phyloP scores from a whole-genome alignment of 2,329 filamentous ascomycete species.

The Rhinocladiella similis region DNA sequence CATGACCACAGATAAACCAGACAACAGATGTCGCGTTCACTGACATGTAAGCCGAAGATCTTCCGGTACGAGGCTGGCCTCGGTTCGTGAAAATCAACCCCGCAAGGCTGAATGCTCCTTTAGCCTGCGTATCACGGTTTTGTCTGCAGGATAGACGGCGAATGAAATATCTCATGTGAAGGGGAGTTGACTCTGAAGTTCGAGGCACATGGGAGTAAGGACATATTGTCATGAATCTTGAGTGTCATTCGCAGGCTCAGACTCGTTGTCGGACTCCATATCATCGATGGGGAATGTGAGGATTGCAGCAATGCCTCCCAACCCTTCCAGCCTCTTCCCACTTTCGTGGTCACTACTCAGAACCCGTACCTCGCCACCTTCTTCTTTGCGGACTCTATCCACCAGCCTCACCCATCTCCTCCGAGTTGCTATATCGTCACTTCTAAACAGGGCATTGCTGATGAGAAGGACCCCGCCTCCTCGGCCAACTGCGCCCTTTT shows the following conservation, averaged over 20 bases:
- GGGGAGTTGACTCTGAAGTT: no score
- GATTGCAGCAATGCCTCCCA: conserved; percentile 87
- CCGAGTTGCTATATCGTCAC: conserved; percentile 72
- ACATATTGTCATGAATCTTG: conserved; percentile 13
- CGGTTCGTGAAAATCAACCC: background rate
- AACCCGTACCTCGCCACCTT: conserved; percentile 85
- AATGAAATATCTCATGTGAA: no score
- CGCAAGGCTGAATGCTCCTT: background rate
- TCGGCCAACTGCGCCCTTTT: conserved; percentile 82
- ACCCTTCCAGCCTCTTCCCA: conserved; percentile 75
- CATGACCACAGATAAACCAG: background rate
- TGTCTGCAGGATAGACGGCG: no score
- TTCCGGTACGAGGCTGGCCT: background rate
- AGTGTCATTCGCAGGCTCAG: conserved; percentile 29
- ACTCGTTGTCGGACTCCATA: conserved; percentile 67
- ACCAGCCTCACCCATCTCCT: conserved; percentile 82
- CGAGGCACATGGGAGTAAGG: no score
- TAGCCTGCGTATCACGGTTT: background rate
- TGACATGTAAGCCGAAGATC: background rate
- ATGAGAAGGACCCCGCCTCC: conserved; percentile 84
- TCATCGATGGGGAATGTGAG: conserved; percentile 85
- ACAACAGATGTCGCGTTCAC: conserved; percentile 7
- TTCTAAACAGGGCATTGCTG: conserved; percentile 84
- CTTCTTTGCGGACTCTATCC: conserved; percentile 75
- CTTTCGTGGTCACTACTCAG: conserved; percentile 93